Conservation (phyloP, 1,284 basidiomycete genomes). For the Melampsora americana region DNA sequence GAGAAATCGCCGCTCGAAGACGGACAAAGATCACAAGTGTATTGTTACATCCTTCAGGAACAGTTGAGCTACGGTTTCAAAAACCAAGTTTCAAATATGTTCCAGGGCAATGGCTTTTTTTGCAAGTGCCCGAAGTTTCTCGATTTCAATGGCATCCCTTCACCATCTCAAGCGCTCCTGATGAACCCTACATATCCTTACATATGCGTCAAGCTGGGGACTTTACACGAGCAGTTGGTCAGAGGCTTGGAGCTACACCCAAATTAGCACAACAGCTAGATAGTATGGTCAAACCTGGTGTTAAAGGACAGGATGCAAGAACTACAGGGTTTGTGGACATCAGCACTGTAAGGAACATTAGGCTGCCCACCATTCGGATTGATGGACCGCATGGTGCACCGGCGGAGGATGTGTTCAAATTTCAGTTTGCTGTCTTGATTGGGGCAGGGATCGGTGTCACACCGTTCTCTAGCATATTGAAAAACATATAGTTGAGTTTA, state of each 20-base stretch:
- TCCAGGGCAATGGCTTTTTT: slow-evolving; percentile 83
- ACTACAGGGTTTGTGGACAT: slow-evolving; percentile 77
- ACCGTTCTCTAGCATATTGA: slow-evolving; percentile 83
- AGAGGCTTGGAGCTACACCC: slow-evolving; percentile 74
- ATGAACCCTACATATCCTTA: slow-evolving; percentile 80
- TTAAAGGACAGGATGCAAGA: slow-evolving; percentile 58
- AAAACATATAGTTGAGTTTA: slow-evolving; percentile 71
- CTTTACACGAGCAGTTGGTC: slow-evolving; percentile 74
- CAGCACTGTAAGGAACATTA: slow-evolving; percentile 53
- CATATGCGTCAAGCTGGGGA: slow-evolving; percentile 89
- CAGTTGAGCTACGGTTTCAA: slow-evolving; percentile 81
- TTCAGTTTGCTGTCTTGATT: slow-evolving; percentile 77
- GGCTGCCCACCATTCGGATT: slow-evolving; percentile 69
- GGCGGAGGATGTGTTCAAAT: slow-evolving; percentile 80
- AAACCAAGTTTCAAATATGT: slow-evolving; percentile 85
- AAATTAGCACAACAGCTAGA: slow-evolving; percentile 71
- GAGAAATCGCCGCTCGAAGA: slow-evolving; percentile 71
- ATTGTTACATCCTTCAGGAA: slow-evolving; percentile 59
- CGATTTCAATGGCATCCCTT: slow-evolving; percentile 78
- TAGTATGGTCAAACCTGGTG: slow-evolving; percentile 67
- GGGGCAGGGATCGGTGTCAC: slow-evolving; percentile 82
- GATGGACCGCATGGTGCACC: slow-evolving; percentile 82
- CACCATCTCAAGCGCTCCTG: slow-evolving; percentile 86
- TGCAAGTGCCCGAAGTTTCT: slow-evolving; percentile 78
- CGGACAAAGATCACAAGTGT: slow-evolving; percentile 71